Evolutionary conservation across 768 basidiomycete species (phyloP), one percentile per base, ranked within the genome.

Genomic region (Tylopilus balloui): DNA sequence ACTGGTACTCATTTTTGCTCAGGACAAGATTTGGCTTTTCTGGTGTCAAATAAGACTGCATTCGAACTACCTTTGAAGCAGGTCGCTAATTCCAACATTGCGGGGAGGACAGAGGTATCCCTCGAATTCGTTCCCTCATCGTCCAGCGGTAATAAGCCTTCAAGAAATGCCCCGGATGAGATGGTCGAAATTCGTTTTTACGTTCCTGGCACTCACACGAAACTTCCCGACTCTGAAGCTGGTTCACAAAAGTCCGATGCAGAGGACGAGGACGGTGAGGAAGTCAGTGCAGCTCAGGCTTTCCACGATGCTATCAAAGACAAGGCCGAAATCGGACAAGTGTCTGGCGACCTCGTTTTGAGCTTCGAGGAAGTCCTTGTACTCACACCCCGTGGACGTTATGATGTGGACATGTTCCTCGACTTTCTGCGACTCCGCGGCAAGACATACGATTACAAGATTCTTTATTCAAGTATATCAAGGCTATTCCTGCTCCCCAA

Each of bases 361-460:
- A 89, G 90, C 66, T 96, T 99, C 60, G 89, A 92, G 62, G 96
- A 99, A 58, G 87, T 98, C 14, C 79, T 93, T 20, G 92, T 98
- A 5, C 76, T 93, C 38, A 98, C 96, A 0, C 96, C 96, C 51
- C 84, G 95, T 76, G 94, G 95, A 45, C 85, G 92, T 47, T 96
- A 94, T 68, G 94, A 97, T 60, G 86, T 99, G 71, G 96, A 98
- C 71, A 92, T 99, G 88, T 97, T 91, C 76, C 84, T 84, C 21
- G 89, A 90, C 45, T 98, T 93, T 73, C 68, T 99, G 63, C 85
- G 96, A 36, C 72, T 98, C 27, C 86, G 93, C n/a, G 96, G 96
- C 45, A 96, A 97, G 71, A 97, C 94, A 2, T 98, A 98, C 70
- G 96, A 99, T 69, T 99, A 99, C 78, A 93, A 97, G 71, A 91